Percentiles rank a stretch among this genome's conserved stretches.
phyloP scores from a whole-genome alignment of 768 basidiomycete genomes.

The Leccinum rimulosum region DNA sequence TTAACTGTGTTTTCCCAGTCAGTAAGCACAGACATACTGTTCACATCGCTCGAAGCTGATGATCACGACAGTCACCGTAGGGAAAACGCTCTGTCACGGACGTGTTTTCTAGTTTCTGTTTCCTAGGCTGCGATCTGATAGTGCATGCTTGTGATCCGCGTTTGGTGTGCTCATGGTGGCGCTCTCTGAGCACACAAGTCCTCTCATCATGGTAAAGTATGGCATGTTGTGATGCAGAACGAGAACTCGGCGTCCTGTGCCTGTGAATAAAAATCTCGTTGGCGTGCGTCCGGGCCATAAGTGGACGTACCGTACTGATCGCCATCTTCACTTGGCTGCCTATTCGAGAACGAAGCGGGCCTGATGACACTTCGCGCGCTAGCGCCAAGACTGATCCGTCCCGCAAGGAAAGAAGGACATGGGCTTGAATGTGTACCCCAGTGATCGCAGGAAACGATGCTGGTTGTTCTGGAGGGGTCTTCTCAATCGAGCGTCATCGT shows the following conservation, averaged over 20 bases:
- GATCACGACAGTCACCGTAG: neutral
- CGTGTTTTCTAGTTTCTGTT: neutral
- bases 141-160: neutral
- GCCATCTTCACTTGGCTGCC: neutral
- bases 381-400: neutral
- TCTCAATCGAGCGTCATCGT: neutral
- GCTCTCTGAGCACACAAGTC: neutral
- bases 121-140: neutral
- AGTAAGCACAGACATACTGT: neutral
- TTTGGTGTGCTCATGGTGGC: neutral
- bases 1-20: too few relatives aligned
- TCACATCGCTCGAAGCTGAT: neutral
- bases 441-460: neutral
- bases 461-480: neutral
- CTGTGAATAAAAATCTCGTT: neutral
- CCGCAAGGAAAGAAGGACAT: neutral
- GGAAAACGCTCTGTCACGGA: neutral
- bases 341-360: neutral
- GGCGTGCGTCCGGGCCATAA: neutral
- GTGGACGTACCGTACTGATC: neutral
- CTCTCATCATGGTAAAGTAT: neutral
- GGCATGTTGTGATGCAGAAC: neutral
- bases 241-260: neutral
- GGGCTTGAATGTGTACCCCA: neutral
- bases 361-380: neutral